Conservation (phyloP, 495 filamentous ascomycete species). For the Chaetomium fimeti region DNA sequence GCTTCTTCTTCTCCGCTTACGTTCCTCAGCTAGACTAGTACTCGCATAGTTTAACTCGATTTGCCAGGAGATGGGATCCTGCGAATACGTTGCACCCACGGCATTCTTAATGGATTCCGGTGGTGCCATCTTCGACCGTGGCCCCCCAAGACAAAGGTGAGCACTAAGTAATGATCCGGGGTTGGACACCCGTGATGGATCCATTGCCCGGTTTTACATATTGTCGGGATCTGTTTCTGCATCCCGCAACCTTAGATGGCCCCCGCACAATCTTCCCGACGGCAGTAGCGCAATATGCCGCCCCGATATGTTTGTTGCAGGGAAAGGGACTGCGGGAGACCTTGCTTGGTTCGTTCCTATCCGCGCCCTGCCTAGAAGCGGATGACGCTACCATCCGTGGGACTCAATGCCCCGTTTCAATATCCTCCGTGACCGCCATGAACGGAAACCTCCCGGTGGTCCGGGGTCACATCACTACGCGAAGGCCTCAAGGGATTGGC, state of each 20-base stretch:
- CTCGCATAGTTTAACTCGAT: no score
- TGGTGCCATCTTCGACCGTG: not conserved
- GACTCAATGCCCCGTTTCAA: constrained; percentile 2
- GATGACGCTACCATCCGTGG: constrained; percentile 3
- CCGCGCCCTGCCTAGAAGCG: not conserved
- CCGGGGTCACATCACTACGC: not conserved
- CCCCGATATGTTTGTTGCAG: not conserved
- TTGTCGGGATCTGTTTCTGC: not conserved
- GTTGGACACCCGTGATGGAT: not conserved
- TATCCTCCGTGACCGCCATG: not conserved
- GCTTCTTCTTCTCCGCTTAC: no score
- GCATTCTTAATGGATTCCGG: not conserved
- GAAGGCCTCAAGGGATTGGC: not conserved
- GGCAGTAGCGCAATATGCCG: not conserved
- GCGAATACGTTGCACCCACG: not conserved
- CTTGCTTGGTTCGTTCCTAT: not conserved
- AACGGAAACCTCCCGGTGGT: not conserved
- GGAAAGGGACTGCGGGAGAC: not conserved
- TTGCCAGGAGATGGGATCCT: no score
- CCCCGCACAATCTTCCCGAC: not conserved
- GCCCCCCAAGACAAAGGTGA: not conserved
- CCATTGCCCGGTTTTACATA: not conserved
- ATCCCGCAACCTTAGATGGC: not conserved
- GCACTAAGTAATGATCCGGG: not conserved
- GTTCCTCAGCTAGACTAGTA: no score